phyloP scores from a whole-genome alignment of 352 stramenopile genomes.

The Phytophthora megakarya region DNA sequence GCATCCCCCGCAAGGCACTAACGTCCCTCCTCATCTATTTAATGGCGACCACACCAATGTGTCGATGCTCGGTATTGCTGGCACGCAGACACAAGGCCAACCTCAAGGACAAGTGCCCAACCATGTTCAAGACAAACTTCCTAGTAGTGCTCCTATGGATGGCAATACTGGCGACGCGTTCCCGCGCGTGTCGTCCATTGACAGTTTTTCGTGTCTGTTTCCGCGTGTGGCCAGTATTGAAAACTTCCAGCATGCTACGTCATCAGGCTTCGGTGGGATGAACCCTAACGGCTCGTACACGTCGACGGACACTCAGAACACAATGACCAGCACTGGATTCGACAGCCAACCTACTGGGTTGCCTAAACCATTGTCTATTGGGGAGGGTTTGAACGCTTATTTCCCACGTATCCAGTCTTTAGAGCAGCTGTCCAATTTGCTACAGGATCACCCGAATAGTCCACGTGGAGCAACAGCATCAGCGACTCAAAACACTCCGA shows the following conservation, averaged over 20 bases:
- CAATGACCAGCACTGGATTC: conserved; percentile 35
- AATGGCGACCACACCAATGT: conserved; percentile 44
- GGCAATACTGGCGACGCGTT: conserved; percentile 41
- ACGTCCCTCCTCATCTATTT: conserved; percentile 41
- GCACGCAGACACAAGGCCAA: conserved; percentile 35
- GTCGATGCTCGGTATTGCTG: conserved; percentile 45
- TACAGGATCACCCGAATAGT: conserved; percentile 70
- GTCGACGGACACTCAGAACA: conserved; percentile 27
- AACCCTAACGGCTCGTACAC: conserved; percentile 32
- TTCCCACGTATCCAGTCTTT: conserved; percentile 82
- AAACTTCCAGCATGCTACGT: conserved; percentile 61
- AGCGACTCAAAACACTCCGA: conserved; percentile 12
- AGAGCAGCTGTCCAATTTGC: conserved; percentile 71
- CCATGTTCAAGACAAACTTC: conserved; percentile 29
- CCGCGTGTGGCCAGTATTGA: conserved; percentile 83
- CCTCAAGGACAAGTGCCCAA: conserved; percentile 13
- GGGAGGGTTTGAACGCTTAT: conserved; percentile 68
- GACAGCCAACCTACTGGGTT: conserved; percentile 34
- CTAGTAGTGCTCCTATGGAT: conserved; percentile 26
- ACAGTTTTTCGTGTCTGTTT: conserved; percentile 86
- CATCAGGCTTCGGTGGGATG: conserved; percentile 37
- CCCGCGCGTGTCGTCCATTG: conserved; percentile 81
- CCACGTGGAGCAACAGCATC: conserved; percentile 25
- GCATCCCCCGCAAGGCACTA: conserved; percentile 35
- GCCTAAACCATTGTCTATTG: conserved; percentile 66